Evolutionary conservation across 2,329 filamentous ascomycete species (phyloP).

Genomic region (Trichoderma citrinoviride): DNA sequence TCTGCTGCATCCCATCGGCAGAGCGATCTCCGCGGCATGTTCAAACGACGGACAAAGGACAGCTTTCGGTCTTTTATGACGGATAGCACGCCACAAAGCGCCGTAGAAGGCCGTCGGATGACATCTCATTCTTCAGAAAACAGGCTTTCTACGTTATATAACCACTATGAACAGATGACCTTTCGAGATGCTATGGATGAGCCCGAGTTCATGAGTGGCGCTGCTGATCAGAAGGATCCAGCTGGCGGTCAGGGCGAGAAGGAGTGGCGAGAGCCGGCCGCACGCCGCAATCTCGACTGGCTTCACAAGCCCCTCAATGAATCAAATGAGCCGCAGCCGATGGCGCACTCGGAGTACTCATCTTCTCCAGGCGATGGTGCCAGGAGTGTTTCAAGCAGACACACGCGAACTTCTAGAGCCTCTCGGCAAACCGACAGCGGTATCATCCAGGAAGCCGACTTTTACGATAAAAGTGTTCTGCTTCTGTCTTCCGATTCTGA

Average conservation of each 20-base stretch:
- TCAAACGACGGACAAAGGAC: conserved; percentile 40
- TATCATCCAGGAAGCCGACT: conserved; percentile 49
- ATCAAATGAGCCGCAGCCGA: conserved; percentile 25
- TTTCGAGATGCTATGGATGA: conserved; percentile 43
- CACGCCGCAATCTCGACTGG: conserved; percentile 21
- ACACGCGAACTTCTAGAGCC: conserved; percentile 54
- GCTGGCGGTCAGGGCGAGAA: conserved; percentile 3
- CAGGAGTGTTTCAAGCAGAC: conserved; percentile 54
- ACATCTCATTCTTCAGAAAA: conserved; percentile 22
- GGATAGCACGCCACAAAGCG: conserved; percentile 28
- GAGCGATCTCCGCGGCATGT: conserved; percentile 30
- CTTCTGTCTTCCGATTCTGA: conserved; percentile 59
- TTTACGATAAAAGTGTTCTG: conserved; percentile 54
- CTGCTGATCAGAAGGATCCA: not conserved
- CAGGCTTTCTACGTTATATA: conserved; percentile 51
- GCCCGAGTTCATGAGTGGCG: conserved; percentile 15
- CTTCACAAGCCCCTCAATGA: conserved; percentile 13
- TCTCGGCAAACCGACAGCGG: conserved; percentile 49
- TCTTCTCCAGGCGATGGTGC: conserved; percentile 42
- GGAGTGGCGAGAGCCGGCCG: conserved; percentile 8
- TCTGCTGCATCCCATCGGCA: conserved; percentile 32
- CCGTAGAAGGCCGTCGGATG: conserved; percentile 29
- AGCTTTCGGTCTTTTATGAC: conserved; percentile 30
- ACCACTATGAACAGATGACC: conserved; percentile 58
- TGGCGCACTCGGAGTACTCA: conserved; percentile 28